Base-by-base conservation (phyloP, 2,329 filamentous ascomycete species). In the Leptographium radiaticola region DNA sequence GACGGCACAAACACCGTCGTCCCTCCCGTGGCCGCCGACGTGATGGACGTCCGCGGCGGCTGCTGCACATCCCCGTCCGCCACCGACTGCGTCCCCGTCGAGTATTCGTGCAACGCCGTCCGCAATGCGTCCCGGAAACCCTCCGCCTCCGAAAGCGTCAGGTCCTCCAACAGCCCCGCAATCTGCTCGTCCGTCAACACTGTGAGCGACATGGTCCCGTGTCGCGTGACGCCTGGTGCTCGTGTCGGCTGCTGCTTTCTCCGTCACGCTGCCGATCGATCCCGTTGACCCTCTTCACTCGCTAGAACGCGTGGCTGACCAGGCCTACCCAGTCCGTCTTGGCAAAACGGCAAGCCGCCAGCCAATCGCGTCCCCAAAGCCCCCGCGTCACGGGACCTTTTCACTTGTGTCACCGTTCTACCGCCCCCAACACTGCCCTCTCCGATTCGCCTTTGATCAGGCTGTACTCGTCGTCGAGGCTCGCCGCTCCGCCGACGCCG, bases 1-100 rank as follows among this genome's bases (percentile, higher is more conserved):
- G 84, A 84, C 0, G 86, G 86, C 82, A 89, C 88, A 64, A 88
- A 89, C 25, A 89, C 68, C 2, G 83, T 87, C 18, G 79, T 83
- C 34, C 75, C 71, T 43, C 73, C 74, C 16, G 75, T 76, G 0
- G 64, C 65, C 1, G 68, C 63, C 31, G 75, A 76, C 43, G 73
- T 64, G 9, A 80, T 70, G 0, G 72, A 67, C 11, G 72, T 72
- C 36, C 78, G 71, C 54, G 73, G 70, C 7, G 80, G 81, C 60
- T 83, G 79, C 59, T 82, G 74, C 54, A 76, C 72, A 4, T 74
- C 62, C 39, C 68, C 70, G 40, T 67, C 66, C 38, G 70, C 65
- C 31, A 69, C 64, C 16, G 66, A 63, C 53, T 76, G 72, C 0
- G 74, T 72, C 49, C 75, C 75, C 2, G 75, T 80, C 5, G 81